These are phyloP conservation scores for Manihot esculenta DNA, from an alignment of 441 rosid species.

Conservation along the genomic window DNA sequence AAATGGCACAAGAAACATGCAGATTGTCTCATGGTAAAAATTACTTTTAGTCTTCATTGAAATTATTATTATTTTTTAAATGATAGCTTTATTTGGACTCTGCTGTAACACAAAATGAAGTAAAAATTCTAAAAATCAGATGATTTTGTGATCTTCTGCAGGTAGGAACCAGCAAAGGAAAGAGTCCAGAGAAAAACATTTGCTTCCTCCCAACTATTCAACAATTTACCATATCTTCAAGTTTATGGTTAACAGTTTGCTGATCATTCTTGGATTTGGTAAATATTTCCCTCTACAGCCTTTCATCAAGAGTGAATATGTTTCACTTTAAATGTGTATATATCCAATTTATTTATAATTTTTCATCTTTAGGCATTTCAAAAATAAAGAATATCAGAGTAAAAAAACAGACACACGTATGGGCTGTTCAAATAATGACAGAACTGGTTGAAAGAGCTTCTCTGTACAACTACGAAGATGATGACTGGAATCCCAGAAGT, in stretches of 20 bases:
- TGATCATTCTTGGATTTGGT: constrained; percentile 35
- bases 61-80: no score
- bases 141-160: not conserved
- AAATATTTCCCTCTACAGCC: not conserved
- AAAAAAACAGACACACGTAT: constrained; percentile 31
- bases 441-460: constrained; percentile 15
- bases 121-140: not conserved
- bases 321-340: no score
- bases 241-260: constrained; percentile 24
- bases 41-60: not conserved
- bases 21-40: constrained; percentile 8
- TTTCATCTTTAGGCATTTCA: constrained; percentile 12
- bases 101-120: no score
- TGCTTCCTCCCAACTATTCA: constrained; percentile 26
- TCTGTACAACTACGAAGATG: constrained; percentile 5
- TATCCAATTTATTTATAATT: no score
- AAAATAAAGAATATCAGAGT: constrained; percentile 16
- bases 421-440: constrained; percentile 37
- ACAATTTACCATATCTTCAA: constrained; percentile 25
- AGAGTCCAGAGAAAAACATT: constrained; percentile 1
- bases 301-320: no score
- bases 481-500: not conserved
- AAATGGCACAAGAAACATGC: constrained; percentile 8
- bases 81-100: no score
- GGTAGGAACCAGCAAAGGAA: not conserved